These are phyloP conservation scores for Berkeleyomyces basicola DNA, from an alignment of 2,329 filamentous ascomycete species.

Conservation along the genomic window DNA sequence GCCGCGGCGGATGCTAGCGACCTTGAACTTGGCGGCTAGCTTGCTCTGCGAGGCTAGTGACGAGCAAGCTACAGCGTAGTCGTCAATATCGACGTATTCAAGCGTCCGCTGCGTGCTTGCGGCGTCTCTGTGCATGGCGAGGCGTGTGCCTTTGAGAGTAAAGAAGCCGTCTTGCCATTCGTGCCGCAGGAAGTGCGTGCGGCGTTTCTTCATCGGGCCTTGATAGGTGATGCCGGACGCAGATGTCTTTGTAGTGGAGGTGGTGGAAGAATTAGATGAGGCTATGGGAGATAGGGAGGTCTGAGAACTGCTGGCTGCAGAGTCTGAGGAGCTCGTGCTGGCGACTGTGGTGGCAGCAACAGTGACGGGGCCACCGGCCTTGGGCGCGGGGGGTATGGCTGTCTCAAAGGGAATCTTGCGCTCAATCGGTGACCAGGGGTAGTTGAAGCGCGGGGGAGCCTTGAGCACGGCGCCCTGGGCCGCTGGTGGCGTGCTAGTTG, in stretches of 20 bases:
- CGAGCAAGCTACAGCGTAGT: conserved; percentile 77
- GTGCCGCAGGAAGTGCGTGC: conserved; percentile 72
- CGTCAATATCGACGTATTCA: conserved; percentile 72
- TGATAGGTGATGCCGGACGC: conserved; percentile 48
- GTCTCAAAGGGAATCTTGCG: conserved; percentile 28
- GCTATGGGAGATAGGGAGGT: conserved; percentile 28
- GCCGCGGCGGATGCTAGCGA: conserved; percentile 45
- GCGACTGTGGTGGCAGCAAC: not conserved
- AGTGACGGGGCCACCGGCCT: not conserved
- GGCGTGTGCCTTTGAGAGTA: conserved; percentile 58
- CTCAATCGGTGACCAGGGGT: conserved; percentile 38
- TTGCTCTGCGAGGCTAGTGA: conserved; percentile 60
- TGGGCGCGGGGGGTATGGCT: conserved; percentile 23
- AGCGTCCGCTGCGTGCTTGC: conserved; percentile 38
- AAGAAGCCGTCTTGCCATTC: conserved; percentile 92
- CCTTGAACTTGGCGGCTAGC: conserved; percentile 74
- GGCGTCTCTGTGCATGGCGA: conserved; percentile 58
- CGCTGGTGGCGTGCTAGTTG: conserved; percentile 20
- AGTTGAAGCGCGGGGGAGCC: conserved; percentile 36
- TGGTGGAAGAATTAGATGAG: conserved; percentile 34
- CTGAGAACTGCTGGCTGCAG: not conserved
- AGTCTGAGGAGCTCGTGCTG: not conserved
- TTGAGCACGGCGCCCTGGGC: conserved; percentile 16
- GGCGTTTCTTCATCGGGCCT: conserved; percentile 89
- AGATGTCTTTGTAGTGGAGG: conserved; percentile 18